Base-by-base conservation (phyloP, 768 basidiomycete species). In the Tylopilus intermedius region DNA sequence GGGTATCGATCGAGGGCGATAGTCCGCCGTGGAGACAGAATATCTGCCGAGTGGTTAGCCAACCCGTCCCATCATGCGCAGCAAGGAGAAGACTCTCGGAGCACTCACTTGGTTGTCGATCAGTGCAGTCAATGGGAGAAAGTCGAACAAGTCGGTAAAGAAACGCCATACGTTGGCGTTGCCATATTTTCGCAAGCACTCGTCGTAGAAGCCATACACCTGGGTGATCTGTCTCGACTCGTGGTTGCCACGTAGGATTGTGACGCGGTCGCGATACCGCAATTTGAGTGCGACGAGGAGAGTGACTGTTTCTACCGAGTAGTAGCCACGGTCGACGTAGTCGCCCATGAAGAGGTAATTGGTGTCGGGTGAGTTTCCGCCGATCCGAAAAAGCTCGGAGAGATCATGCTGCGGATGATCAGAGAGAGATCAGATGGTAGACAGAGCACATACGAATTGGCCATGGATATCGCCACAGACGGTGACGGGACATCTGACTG, bases 311-410 rank as follows among this genome's bases (percentile, higher is more conserved):
- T 99, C 96, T 51, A 99, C 95, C 18, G 94, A 96, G 75, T 97
- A 98, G 78, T 97, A 99, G 18, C 95, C 95, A 66, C 94, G 85
- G 76, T 97, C 96, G 63, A 98, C 96, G 69, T 97, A 99, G 78
- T 99, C 96, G 27, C 96, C 96, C 96, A 99, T 99, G 78, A 98
- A 99, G 64, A 99, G 88, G 72, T 99, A 99, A 75, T 97, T 99
- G 59, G 96, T 99, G 72, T 96, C 94, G 41, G 96, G 96, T 13
- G 92, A 95, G 75, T 96, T 95, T 46, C 96, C 96, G 49, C 96
- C 96, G 67, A 98, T 97, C 50, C 94, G 86, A 75, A 99, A 97
- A 39, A 98, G 86, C 71, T 99, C 96, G 53, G 94, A 95, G 50
- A 99, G 88, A 77, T 99, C 96, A 74, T 99, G 96, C 95, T 99